These are phyloP conservation scores for Onygenales sp. DNA, from an alignment of 2,329 filamentous ascomycete species.

Conservation along the genomic window DNA sequence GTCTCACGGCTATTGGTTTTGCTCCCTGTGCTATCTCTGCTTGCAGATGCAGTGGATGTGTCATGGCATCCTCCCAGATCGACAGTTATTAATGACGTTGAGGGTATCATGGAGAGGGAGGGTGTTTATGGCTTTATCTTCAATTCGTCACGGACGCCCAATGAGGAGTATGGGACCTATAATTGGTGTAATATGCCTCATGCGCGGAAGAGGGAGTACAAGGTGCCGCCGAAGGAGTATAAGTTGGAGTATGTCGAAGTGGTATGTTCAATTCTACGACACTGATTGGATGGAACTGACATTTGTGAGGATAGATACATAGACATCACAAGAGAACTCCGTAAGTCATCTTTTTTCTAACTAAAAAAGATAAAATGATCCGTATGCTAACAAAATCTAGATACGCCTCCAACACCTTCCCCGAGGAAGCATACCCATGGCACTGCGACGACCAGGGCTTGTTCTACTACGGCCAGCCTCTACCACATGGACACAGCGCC, in stretches of 20 bases:
- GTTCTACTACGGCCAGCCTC: conserved; percentile 57
- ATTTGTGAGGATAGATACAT: conserved; percentile 47
- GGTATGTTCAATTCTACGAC: conserved; percentile 34
- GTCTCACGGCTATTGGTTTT: not conserved
- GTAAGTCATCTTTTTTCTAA: not conserved
- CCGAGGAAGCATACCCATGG: conserved; percentile 63
- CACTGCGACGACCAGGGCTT: conserved; percentile 60
- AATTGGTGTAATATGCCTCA: conserved; percentile 89
- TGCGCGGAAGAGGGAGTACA: conserved; percentile 58
- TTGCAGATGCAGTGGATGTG: conserved; percentile 27
- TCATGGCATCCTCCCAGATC: conserved; percentile 51
- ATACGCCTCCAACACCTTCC: conserved; percentile 69
- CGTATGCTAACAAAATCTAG: not conserved
- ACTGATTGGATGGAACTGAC: conserved; percentile 6
- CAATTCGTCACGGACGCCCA: conserved; percentile 53
- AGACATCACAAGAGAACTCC: conserved; percentile 79
- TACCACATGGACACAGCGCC: conserved; percentile 30
- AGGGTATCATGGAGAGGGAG: conserved; percentile 44
- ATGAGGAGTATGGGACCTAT: conserved; percentile 52
- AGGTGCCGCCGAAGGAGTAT: conserved; percentile 44
- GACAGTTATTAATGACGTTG: conserved; percentile 53
- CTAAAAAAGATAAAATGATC: not conserved
- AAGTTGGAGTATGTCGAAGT: conserved; percentile 67
- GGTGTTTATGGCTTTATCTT: conserved; percentile 68
- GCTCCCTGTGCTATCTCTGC: conserved; percentile 12